These are phyloP conservation scores for Hypoxylon intermedium DNA, from an alignment of 495 filamentous ascomycete genomes.

Conservation along the genomic window DNA sequence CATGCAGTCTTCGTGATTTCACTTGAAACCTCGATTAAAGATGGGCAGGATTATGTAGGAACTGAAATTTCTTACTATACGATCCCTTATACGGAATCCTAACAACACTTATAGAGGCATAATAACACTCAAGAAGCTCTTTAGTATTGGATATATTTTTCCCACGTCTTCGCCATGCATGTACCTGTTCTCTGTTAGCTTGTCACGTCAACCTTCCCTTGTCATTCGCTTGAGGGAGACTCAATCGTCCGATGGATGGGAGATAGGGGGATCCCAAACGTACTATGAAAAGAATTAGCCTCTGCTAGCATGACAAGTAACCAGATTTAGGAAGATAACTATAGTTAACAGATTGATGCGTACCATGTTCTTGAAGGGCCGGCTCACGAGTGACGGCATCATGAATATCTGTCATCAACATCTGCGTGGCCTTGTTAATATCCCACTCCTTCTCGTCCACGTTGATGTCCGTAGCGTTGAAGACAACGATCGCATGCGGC, in stretches of 20 bases:
- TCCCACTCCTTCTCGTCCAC: constrained; percentile 59
- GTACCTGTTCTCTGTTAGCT: constrained; percentile 19
- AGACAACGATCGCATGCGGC: constrained; percentile 62
- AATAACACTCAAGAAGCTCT: constrained; percentile 62
- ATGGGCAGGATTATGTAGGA: no score
- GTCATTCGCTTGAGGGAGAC: neutral
- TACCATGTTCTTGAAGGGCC: constrained; percentile 41
- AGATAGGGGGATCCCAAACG: neutral
- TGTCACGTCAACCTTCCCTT: neutral
- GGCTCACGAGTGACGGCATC: constrained; percentile 39
- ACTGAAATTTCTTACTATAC: constrained; percentile 41
- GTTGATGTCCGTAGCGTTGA: constrained; percentile 58
- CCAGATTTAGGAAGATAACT: neutral
- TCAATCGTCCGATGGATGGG: neutral
- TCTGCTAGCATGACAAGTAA: constrained; percentile 30
- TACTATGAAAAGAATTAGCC: constrained; percentile 20
- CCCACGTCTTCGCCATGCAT: constrained; percentile 35
- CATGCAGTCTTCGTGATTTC: constrained; percentile 5
- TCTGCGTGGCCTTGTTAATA: constrained; percentile 52
- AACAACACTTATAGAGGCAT: constrained; percentile 59
- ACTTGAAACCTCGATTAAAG: no score
- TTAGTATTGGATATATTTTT: constrained; percentile 47
- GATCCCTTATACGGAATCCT: constrained; percentile 59
- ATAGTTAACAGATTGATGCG: constrained; percentile 43
- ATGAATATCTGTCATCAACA: constrained; percentile 44